Evolutionary conservation across 2,329 filamentous ascomycete species (phyloP), one percentile per base, ranked within the genome.

Genomic region (Sporothrix humicola): DNA sequence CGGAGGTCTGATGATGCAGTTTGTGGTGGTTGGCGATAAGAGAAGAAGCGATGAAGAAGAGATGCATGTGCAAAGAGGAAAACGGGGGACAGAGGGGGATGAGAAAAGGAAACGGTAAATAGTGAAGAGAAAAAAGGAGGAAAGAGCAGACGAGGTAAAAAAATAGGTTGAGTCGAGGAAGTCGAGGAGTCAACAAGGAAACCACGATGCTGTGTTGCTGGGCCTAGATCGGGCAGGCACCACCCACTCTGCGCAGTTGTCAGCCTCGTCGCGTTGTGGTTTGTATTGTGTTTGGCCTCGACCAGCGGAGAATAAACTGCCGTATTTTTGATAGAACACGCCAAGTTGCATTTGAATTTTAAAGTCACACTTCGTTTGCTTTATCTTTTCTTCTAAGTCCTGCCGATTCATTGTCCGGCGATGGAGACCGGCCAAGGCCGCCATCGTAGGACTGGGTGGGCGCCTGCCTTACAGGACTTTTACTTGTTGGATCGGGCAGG

Each of bases 241-340:
- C 10, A 69, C 66, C 66, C 48, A 42, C 66, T 42, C 59, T 72
- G 70, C 71, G 71, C 59, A 56, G 71, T 72, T 58, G 71, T 7
- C 59, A 66, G 71, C 71, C 71, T 72, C 8, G 71, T 59, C 20
- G 54, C 42, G 1, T n/a, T 56, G 48, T 13, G 3, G 13, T 31
- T 15, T 13, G 56, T 59, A n/a, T 8, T 8, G 20, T 15, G 20
- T 20, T 13, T 23, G 42, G n/a, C 31, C 31, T 5, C 31, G 4
- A 7, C 31, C 31, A 5, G 31, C 7, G 31, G 31, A 37, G 31
- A 37, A 37, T 37, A 37, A 37, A 37, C 4, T 5, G 7, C 31
- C 31, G 31, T 37, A 37, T 37, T 37, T 37, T 7, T 5, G 7
- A 7, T 37, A 37, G 31, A 37, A 37, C 31, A 37, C 7, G 31